Percentiles rank a stretch among this genome's conserved stretches.
phyloP scores from a whole-genome alignment of 345 rosid species.

The Boechera stricta region DNA sequence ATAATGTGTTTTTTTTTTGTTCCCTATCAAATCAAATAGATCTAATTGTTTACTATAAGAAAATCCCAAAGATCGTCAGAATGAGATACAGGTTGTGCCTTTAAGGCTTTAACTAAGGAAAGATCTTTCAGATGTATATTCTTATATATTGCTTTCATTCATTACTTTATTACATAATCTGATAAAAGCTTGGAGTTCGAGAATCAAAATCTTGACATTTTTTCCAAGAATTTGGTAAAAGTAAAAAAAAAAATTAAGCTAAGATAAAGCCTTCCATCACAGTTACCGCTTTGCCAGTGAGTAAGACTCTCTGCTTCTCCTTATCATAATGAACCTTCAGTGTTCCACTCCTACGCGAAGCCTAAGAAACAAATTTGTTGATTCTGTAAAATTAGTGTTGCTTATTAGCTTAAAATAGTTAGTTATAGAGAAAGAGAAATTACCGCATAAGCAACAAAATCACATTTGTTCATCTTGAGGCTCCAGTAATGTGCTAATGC shows the following conservation, averaged over 20 bases:
- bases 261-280: constrained; percentile 64
- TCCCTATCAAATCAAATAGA: no score
- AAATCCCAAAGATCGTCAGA: no score
- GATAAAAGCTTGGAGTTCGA: background rate
- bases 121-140: no score
- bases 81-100: no score
- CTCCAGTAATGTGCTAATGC: constrained; percentile 72
- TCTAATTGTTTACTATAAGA: no score
- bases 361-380: constrained; percentile 34
- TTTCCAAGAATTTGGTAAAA: background rate
- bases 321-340: constrained; percentile 54
- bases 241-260: constrained; percentile 36
- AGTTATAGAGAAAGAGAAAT: background rate
- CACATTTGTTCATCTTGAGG: constrained; percentile 63
- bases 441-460: constrained; percentile 61
- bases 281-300: constrained; percentile 63
- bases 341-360: constrained; percentile 64
- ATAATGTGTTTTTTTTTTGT: no score
- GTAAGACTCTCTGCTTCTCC: constrained; percentile 56
- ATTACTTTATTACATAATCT: constrained; percentile 9
- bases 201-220: background rate
- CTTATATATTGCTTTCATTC: no score
- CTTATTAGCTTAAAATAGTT: background rate
- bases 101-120: no score
- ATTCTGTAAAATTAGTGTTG: background rate